phyloP scores from a whole-genome alignment of 805 yeast genomes.

The Kodamaea kaohsiungensis region DNA sequence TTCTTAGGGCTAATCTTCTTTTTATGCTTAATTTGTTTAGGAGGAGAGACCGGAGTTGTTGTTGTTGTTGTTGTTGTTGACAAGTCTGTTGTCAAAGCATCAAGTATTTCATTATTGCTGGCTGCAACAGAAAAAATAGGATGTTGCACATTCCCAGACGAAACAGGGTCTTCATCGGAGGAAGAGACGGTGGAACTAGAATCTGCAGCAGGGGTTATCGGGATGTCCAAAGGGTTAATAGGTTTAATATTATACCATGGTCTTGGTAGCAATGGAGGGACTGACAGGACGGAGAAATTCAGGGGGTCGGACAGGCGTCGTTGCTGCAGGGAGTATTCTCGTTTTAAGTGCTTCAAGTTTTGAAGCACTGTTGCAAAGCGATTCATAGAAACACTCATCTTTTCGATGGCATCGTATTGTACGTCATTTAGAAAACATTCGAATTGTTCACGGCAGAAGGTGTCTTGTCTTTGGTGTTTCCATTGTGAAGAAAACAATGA shows the following conservation, averaged over 20 bases:
- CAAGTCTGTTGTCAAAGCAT: not conserved
- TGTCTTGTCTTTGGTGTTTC: not conserved
- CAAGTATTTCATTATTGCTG: not conserved
- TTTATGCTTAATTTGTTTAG: not conserved
- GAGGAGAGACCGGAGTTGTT: not conserved
- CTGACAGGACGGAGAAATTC: not conserved
- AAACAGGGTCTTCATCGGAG: not conserved
- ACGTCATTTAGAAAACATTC: not conserved
- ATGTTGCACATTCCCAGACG: not conserved
- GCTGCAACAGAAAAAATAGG: not conserved
- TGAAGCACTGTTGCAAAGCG: not conserved
- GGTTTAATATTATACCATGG: slow-evolving; percentile 1
- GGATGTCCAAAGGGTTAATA: slow-evolving; percentile 1
- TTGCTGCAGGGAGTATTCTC: not conserved
- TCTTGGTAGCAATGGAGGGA: slow-evolving; percentile 3
- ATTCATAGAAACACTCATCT: not conserved
- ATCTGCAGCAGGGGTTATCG: not conserved
- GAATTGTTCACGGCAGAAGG: slow-evolving; percentile 1
- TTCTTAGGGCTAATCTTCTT: not conserved
- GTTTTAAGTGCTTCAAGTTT: slow-evolving; percentile 6
- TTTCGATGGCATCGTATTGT: slow-evolving; percentile 5
- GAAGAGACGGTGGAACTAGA: not conserved
- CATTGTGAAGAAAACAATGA: not conserved
- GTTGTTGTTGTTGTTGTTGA: not conserved
- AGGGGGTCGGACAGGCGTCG: slow-evolving; percentile 1